Base-by-base conservation (phyloP, 2,329 filamentous ascomycete genomes). In the Westerdykella ornata region DNA sequence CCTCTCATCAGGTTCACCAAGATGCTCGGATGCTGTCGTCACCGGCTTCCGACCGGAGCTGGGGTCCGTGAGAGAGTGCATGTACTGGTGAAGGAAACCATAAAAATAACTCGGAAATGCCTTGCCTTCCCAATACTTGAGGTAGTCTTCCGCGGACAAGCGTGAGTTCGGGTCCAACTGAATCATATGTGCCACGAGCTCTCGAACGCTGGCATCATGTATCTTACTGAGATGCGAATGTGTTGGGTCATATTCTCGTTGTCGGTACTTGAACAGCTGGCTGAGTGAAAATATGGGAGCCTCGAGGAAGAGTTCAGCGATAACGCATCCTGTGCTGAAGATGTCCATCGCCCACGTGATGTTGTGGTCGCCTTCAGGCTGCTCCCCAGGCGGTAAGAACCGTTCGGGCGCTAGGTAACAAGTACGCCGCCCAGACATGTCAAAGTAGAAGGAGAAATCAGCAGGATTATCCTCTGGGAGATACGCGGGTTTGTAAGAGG, bases 41-140 rank as follows among this genome's bases (percentile, higher is more conserved):
- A 87, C 76, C 9, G 82, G 77, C 39, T 78, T 81, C 49, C 84
- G 82, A 1, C 87, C 88, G 1, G 87, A 86, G 0, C 84, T 86
- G 0, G 89, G 85, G 61, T 97, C 88, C 3, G 92, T 97, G 47
- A 98, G 86, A 41, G 94, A 77, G 52, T 87, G 86, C 88, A 98
- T 96, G 61, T 98, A 95, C 57, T 96, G 89, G 62, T 98, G 92
- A 22, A 98, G 73, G 60, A 98, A 97, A 60, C 81, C 94, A 72
- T 96, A 97, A 58, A 98, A 98, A 67, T 98, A 98, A 43, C 86
- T 80, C 0, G 92, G 94, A 49, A 98, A 98, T 3, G 90, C 87
- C 60, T 90, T 96, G 35, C 79, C 80, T 56, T 88, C 86, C 81
- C 87, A 97, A 56, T 95, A 90, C 16, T 88, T 84, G 8, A 98